Evolutionary conservation across 768 basidiomycete species (phyloP), one percentile per base, ranked within the genome.

Genomic region (Mycena olivaceomarginata): DNA sequence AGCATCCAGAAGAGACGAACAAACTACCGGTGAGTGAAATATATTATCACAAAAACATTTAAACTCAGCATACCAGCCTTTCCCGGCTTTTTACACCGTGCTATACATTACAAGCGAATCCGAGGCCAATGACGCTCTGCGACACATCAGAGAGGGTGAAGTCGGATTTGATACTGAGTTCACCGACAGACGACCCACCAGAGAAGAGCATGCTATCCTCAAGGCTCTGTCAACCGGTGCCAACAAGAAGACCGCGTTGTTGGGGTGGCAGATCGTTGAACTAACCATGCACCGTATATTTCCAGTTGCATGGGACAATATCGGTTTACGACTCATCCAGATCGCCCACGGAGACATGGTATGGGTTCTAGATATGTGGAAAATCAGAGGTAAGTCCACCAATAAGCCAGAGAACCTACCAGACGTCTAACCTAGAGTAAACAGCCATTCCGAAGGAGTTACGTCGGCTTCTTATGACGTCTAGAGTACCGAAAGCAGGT

Each of bases 151-250:
- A 2, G 62, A 22, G 9, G 70, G 70, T 0, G 45, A 4, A 9
- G 51, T 72, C 37, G 70, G 70, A 0, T 64, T 72, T 16, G 70
- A 72, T 18, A 72, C 70, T 0, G 70, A 72, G 9, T 72, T 53
- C 16, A 31, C 40, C 0, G 15, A 22, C 20, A 13, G 70, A 4
- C 18, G 37, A 4, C 63, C 70, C 0, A 65, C 62, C 5, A 4
- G 0, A 0, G 70, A 72, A 22, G 70, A 72, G 9, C n/a, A 43
- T 0, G 0, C 10, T n/a, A 63, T 72, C n/a, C 12, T 41, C 37
- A 15, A 5, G 4, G 18, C 6, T 3, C 4, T 48, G 3, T 12
- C 46, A 8, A 4, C 46, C 4, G 6, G 8, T 16, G 13, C 3
- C 11, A 48, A 4, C 6, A 5, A 12, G 11, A 48, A 48, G 13